These are phyloP conservation scores for Agrocybe praecox DNA, from an alignment of 768 basidiomycete genomes.

Conservation along the genomic window DNA sequence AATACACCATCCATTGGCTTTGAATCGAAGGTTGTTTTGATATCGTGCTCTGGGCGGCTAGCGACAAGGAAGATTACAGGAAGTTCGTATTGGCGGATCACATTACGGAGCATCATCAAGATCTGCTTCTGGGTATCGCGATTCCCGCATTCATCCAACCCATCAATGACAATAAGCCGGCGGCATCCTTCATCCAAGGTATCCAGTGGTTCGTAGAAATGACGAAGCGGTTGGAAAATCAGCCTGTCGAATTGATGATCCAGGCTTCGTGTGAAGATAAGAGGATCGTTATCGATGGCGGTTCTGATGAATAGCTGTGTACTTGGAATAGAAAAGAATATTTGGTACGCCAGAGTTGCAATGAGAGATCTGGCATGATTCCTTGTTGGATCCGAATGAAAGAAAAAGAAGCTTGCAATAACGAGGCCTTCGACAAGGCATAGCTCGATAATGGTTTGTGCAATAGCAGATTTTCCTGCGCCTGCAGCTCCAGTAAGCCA, in stretches of 20 bases:
- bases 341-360: slow-evolving; percentile 13
- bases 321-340: not conserved
- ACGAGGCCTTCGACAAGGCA: not conserved
- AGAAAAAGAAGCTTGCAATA: slow-evolving; percentile 16
- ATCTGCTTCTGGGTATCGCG: not conserved
- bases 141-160: not conserved
- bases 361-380: slow-evolving; percentile 4
- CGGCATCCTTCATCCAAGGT: not conserved
- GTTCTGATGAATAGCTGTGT: not conserved
- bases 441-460: slow-evolving; percentile 11
- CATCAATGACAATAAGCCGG: not conserved
- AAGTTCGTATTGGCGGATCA: not conserved
- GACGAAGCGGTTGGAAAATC: not conserved
- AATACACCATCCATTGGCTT: not conserved
- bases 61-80: not conserved
- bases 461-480: slow-evolving; percentile 18
- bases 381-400: not conserved
- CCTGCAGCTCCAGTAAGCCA: slow-evolving; percentile 19
- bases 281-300: slow-evolving; percentile 3
- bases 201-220: not conserved
- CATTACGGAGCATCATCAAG: not conserved
- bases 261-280: not conserved
- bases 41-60: slow-evolving; percentile 7
- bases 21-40: slow-evolving; percentile 6
- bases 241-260: not conserved